These are phyloP conservation scores for Phylloporus sp. DNA, from an alignment of 768 basidiomycete genomes.

Conservation along the genomic window DNA sequence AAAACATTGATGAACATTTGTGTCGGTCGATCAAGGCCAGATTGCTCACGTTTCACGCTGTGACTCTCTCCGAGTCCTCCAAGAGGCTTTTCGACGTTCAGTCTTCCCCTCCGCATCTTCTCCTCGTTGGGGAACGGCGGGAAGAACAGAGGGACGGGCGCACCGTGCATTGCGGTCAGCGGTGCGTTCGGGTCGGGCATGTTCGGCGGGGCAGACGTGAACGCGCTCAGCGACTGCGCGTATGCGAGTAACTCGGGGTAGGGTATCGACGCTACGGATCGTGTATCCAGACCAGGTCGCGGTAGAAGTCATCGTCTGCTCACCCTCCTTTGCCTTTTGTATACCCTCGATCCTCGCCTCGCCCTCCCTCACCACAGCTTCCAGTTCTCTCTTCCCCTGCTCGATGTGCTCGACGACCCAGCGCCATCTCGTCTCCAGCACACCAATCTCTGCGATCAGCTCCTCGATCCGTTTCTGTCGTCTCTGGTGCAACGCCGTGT, in stretches of 20 bases:
- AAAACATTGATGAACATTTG: conserved; percentile 6
- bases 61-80: conserved; percentile 77
- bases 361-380: conserved; percentile 68
- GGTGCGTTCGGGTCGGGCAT: conserved; percentile 71
- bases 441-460: conserved; percentile 65
- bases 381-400: conserved; percentile 61
- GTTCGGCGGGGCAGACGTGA: conserved; percentile 85
- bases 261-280: conserved; percentile 59
- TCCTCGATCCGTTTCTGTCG: conserved; percentile 71
- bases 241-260: conserved; percentile 81
- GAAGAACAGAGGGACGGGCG: conserved; percentile 76
- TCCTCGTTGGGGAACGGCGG: conserved; percentile 90
- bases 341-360: conserved; percentile 67
- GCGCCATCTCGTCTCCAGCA: conserved; percentile 62
- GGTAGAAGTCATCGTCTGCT: conserved; percentile 12
- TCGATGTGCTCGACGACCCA: conserved; percentile 62
- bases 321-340: conserved; percentile 67
- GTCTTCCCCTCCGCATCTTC: conserved; percentile 78
- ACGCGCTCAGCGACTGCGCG: conserved; percentile 78
- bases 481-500: conserved; percentile 67
- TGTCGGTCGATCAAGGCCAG: conserved; percentile 3
- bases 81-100: conserved; percentile 76
- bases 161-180: conserved; percentile 42
- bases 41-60: conserved; percentile 63
- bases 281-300: neutral